Evolutionary conservation across 257 asterid species (phyloP).

Genomic region (Eustoma russellianum): DNA sequence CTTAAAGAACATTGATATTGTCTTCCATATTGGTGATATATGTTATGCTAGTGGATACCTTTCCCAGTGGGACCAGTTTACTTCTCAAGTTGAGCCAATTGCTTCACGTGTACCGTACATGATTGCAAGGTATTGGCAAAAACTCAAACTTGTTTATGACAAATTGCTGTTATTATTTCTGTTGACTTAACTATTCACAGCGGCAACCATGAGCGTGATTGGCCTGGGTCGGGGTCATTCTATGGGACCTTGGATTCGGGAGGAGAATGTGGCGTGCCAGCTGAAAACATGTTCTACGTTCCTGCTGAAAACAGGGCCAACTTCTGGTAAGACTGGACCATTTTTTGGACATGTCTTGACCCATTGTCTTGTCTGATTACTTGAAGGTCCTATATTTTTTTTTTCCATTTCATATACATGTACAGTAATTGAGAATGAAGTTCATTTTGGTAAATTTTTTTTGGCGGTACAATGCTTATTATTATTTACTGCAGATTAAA

Average conservation of each 20-base stretch:
- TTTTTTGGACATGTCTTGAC: too few relatives aligned
- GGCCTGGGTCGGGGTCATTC: constrained; percentile 90
- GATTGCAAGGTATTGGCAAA: constrained; percentile 64
- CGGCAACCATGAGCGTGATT: constrained; percentile 96
- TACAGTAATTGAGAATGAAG: too few relatives aligned
- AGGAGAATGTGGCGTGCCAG: constrained; percentile 92
- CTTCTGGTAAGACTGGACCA: constrained; percentile 61
- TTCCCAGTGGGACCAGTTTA: constrained; percentile 96
- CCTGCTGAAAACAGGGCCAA: constrained; percentile 93
- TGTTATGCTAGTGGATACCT: constrained; percentile 76
- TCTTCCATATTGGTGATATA: constrained; percentile 88
- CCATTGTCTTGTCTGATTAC: too few relatives aligned
- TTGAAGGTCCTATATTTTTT: too few relatives aligned
- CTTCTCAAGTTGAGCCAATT: constrained; percentile 79
- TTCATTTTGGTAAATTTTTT: too few relatives aligned
- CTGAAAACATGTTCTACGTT: constrained; percentile 68
- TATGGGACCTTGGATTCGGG: constrained; percentile 72
- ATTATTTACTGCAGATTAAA: too few relatives aligned
- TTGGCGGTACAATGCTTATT: too few relatives aligned
- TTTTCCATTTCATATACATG: too few relatives aligned
- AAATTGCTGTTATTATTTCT: background rate
- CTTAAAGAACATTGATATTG: constrained; percentile 64
- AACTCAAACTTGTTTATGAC: background rate
- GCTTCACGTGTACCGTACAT: constrained; percentile 87
- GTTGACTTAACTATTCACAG: constrained; percentile 28